Evolutionary conservation across 106 monocot species (phyloP).

Genomic region (Apostasia shenzhenica): DNA sequence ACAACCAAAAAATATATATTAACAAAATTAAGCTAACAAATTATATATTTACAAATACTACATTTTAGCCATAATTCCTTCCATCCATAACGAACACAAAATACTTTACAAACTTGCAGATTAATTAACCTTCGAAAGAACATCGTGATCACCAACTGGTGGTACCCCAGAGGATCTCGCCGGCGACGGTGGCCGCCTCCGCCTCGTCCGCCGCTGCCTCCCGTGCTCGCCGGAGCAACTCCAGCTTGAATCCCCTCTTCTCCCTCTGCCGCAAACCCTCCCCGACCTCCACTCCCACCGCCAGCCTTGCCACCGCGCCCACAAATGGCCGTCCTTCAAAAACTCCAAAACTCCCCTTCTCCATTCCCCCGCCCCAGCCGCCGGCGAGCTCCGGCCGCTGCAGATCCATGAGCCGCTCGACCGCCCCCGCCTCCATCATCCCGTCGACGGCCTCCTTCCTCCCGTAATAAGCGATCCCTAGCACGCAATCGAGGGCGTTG

Average conservation of each 20-base stretch:
- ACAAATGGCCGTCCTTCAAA: constrained; percentile 22
- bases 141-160: constrained; percentile 14
- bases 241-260: constrained; percentile 37
- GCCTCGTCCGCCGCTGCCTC: constrained; percentile 35
- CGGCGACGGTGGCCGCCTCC: constrained; percentile 39
- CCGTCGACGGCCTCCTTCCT: constrained; percentile 60
- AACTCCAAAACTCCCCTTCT: not conserved
- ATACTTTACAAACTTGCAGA: too few relatives aligned
- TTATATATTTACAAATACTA: too few relatives aligned
- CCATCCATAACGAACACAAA: too few relatives aligned
- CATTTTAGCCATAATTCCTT: too few relatives aligned
- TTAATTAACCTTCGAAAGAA: not conserved
- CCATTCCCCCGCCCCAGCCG: constrained; percentile 14
- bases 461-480: constrained; percentile 50
- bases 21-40: too few relatives aligned
- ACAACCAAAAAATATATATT: too few relatives aligned
- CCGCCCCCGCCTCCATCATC: constrained; percentile 46
- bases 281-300: constrained; percentile 64
- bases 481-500: constrained; percentile 30
- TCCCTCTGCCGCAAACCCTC: constrained; percentile 59
- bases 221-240: constrained; percentile 39
- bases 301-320: constrained; percentile 53
- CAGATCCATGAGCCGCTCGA: constrained; percentile 41
- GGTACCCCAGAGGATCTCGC: constrained; percentile 77
- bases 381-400: constrained; percentile 36